Evolutionary conservation across 2,329 filamentous ascomycete genomes (phyloP), one percentile per base, ranked within the genome.

Genomic region (Fusarium nygamai): DNA sequence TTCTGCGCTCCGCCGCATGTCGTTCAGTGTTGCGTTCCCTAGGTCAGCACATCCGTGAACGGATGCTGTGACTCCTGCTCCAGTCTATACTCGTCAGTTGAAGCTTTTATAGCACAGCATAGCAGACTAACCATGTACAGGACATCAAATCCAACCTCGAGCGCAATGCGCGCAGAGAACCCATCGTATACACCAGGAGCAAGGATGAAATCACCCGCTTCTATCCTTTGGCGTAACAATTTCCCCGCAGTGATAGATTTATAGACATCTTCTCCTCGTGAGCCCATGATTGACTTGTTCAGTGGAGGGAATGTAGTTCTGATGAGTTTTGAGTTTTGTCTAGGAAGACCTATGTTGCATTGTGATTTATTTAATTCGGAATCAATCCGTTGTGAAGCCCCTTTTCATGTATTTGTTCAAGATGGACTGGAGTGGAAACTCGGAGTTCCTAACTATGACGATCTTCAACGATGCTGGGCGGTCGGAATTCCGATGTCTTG

Each of bases 71-170:
- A 62, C 51, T 59, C 51, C 50, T 44, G 60, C 60, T 24, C 51
- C 50, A 24, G 51, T 62, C 60, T 62, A 38, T 22, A 20, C 17
- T 7, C 24, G 31, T 59, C 9, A 59, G 34, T 41, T 6, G 34
- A 50, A 39, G 24, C n/a, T 33, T 51, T 24, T 8, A 16, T 27
- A n/a, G 38, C 13, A 31, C 39, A 31, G 2, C 43, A 53, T 53
- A 53, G 27, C 39, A 46, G 60, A 59, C 60, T 59, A 13, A 59
- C 51, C 51, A 62, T 62, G 8, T 62, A 62, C 22, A 62, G 13
- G 39, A 43, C 50, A 38, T 62, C n/a, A n/a, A 62, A 62, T 19
- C 60, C 60, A 62, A 59, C 31, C 33, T 62, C 60, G 22, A 62
- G 38, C 29, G 60, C 60, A 20, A 62, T 59, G 22, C 24, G 51